Conservation (phyloP, 805 yeast species). For the Barnettozyma wickerhamii region DNA sequence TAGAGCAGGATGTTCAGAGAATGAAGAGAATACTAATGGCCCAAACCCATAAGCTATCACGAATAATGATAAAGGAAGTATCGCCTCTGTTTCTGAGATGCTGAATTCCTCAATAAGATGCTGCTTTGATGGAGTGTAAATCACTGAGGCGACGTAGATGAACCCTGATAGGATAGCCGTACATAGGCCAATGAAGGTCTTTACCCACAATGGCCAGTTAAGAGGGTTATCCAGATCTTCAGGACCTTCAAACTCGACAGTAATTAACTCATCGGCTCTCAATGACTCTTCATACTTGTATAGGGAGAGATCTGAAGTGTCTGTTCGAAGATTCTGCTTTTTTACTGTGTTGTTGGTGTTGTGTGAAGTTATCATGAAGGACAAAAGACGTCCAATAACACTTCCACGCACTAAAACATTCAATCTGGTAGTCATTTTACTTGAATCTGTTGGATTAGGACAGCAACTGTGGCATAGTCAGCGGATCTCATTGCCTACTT, state of each 20-base stretch:
- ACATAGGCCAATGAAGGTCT: slow-evolving; percentile 33
- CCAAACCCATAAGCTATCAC: slow-evolving; percentile 61
- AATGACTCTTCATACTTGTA: background rate
- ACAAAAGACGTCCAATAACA: no score
- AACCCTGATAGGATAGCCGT: slow-evolving; percentile 45
- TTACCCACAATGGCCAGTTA: slow-evolving; percentile 47
- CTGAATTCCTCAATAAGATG: slow-evolving; percentile 41
- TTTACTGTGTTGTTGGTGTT: no score
- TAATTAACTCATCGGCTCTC: background rate
- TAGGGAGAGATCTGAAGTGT: background rate
- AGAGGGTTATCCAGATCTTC: slow-evolving; percentile 52
- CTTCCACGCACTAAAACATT: slow-evolving; percentile 2
- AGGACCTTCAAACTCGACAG: slow-evolving; percentile 1
- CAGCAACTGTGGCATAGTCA: no score
- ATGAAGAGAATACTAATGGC: slow-evolving; percentile 54
- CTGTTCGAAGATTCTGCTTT: background rate
- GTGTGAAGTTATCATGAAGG: no score
- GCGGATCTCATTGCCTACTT: no score
- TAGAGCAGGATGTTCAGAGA: slow-evolving; percentile 49
- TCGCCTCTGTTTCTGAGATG: slow-evolving; percentile 40
- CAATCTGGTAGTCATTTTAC: slow-evolving; percentile 1
- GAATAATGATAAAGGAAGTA: slow-evolving; percentile 49
- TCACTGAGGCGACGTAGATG: slow-evolving; percentile 54
- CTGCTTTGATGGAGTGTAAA: slow-evolving; percentile 48
- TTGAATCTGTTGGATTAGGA: no score